phyloP scores from a whole-genome alignment of 1,284 basidiomycete genomes.

The Puccinia novopanici region DNA sequence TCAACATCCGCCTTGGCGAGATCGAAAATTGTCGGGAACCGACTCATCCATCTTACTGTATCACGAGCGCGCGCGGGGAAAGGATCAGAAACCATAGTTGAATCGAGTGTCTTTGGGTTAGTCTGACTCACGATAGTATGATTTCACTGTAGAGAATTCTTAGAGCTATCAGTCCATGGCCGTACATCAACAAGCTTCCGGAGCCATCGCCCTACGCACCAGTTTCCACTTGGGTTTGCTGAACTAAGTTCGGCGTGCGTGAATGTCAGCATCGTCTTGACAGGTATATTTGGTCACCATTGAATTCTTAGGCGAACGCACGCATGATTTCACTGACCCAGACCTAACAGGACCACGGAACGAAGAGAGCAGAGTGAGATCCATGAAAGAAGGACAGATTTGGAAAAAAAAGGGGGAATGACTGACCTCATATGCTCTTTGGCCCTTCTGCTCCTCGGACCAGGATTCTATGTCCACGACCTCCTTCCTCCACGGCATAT shows the following conservation, averaged over 20 bases:
- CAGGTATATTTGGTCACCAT: neutral
- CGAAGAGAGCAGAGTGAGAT: neutral
- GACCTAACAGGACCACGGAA: constrained; percentile 14
- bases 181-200: neutral
- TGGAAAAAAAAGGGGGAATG: neutral
- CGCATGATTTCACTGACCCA: constrained; percentile 51
- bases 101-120: neutral
- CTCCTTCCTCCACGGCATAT: constrained; percentile 49
- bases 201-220: constrained; percentile 7
- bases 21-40: constrained; percentile 76
- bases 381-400: neutral
- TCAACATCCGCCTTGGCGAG: constrained; percentile 75
- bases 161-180: neutral
- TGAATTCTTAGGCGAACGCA: constrained; percentile 5
- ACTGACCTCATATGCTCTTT: constrained; percentile 47
- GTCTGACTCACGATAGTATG: constrained; percentile 37
- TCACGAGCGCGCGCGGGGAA: neutral
- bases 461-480: neutral
- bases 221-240: constrained; percentile 49
- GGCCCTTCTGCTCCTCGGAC: constrained; percentile 25
- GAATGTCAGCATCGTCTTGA: neutral
- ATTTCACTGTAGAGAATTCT: constrained; percentile 27
- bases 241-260: too few species aligned
- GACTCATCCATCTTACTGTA: constrained; percentile 60
- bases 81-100: neutral